These are phyloP conservation scores for Blastocystis hominis DNA, from an alignment of 352 stramenopile species.

Conservation along the genomic window DNA sequence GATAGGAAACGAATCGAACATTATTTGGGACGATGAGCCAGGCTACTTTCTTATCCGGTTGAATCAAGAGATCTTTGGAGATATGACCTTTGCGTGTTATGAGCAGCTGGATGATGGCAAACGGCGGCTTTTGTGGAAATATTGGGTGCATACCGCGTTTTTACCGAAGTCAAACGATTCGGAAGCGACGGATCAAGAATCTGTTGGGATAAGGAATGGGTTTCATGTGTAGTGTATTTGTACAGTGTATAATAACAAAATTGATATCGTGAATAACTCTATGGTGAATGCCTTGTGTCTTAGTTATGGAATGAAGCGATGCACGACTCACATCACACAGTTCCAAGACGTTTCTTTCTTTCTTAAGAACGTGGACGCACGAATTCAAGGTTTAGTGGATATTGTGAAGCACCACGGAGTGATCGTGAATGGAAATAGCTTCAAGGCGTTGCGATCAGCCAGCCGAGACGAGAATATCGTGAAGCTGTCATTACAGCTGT, in stretches of 20 bases:
- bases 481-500: slow-evolving; percentile 33
- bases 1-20: neutral
- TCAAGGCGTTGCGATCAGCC: neutral
- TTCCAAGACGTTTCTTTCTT: slow-evolving; percentile 54
- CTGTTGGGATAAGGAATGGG: neutral
- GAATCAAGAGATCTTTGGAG: slow-evolving; percentile 9
- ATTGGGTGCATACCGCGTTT: slow-evolving; percentile 48
- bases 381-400: slow-evolving; percentile 4
- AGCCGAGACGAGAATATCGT: slow-evolving; percentile 10
- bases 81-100: slow-evolving; percentile 51
- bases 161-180: slow-evolving; percentile 34
- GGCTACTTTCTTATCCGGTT: neutral
- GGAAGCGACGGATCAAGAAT: neutral
- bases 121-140: neutral
- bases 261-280: slow-evolving; percentile 32
- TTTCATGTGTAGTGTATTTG: slow-evolving; percentile 11
- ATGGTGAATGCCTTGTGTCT: neutral
- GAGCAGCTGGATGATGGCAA: neutral
- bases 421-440: slow-evolving; percentile 23
- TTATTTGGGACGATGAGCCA: slow-evolving; percentile 42
- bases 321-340: neutral
- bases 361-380: neutral
- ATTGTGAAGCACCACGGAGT: slow-evolving; percentile 31
- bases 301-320: slow-evolving; percentile 38
- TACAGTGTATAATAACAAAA: slow-evolving; percentile 44